These are phyloP conservation scores for Diospyros lotus DNA, from an alignment of 148 eudicot species.

Conservation along the genomic window DNA sequence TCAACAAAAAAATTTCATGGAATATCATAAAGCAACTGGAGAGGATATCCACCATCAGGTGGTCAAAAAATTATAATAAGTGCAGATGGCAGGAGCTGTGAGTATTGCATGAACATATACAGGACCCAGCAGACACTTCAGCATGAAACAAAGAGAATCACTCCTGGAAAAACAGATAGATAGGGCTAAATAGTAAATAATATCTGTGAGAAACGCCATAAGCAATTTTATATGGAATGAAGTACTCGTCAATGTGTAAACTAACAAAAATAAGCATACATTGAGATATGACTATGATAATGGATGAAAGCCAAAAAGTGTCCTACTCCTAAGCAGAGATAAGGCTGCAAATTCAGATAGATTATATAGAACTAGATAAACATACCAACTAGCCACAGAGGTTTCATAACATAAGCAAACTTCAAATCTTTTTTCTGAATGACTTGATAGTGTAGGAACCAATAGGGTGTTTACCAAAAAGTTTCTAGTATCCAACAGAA, in stretches of 20 bases:
- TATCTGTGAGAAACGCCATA: neutral
- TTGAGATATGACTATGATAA: neutral
- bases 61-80: neutral
- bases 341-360: neutral
- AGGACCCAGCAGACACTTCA: neutral
- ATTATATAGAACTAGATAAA: neutral
- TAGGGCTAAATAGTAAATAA: neutral
- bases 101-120: neutral
- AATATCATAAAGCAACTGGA: neutral
- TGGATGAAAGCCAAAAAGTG: neutral
- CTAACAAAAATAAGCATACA: neutral
- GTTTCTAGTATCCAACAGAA: neutral
- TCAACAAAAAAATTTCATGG: too few species aligned
- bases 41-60: neutral
- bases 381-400: neutral
- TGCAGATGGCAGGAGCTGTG: neutral
- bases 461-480: neutral
- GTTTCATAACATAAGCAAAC: neutral
- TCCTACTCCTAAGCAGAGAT: constrained; percentile 3
- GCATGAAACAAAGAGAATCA: neutral
- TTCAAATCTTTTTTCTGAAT: neutral
- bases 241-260: neutral
- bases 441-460: neutral
- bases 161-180: neutral
- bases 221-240: neutral